phyloP scores from a whole-genome alignment of 2,329 filamentous ascomycete species.

The Scedosporium dehoogii region DNA sequence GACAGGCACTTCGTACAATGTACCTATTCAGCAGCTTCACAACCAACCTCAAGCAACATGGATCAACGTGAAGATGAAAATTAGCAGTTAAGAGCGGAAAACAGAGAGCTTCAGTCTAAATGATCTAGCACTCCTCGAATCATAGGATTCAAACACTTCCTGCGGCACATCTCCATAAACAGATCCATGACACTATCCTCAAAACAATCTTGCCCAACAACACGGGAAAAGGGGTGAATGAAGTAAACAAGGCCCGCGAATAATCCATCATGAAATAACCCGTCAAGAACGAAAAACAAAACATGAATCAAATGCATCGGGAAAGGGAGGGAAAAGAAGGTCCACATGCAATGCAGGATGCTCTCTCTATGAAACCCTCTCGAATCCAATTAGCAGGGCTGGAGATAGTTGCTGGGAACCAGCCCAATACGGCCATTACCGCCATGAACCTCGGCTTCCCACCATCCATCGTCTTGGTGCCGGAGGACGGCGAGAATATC shows the following conservation, averaged over 20 bases:
- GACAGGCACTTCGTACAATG: too few species aligned
- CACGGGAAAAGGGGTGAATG: background rate
- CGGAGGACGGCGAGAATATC: conserved; percentile 82
- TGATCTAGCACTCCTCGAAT: background rate
- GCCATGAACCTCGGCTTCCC: conserved; percentile 89
- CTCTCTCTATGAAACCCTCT: background rate
- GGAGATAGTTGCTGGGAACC: conserved; percentile 60
- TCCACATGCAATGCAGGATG: background rate
- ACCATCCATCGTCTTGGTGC: conserved; percentile 97
- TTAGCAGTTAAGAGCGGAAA: background rate
- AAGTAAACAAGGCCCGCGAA: background rate
- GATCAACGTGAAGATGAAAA: background rate
- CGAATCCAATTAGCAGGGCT: conserved; percentile 31
- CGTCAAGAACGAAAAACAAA: background rate
- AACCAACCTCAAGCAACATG: too few species aligned
- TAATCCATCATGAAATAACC: background rate
- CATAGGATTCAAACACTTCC: background rate
- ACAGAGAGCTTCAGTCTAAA: background rate
- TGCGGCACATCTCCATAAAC: background rate
- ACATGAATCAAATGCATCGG: background rate
- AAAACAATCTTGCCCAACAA: background rate
- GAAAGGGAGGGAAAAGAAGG: background rate
- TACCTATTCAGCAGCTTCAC: background rate
- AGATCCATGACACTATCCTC: background rate
- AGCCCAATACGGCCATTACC: conserved; percentile 49